Conservation (phyloP, 2,329 filamentous ascomycete genomes). For the Aspergillus brunneoviolaceus region DNA sequence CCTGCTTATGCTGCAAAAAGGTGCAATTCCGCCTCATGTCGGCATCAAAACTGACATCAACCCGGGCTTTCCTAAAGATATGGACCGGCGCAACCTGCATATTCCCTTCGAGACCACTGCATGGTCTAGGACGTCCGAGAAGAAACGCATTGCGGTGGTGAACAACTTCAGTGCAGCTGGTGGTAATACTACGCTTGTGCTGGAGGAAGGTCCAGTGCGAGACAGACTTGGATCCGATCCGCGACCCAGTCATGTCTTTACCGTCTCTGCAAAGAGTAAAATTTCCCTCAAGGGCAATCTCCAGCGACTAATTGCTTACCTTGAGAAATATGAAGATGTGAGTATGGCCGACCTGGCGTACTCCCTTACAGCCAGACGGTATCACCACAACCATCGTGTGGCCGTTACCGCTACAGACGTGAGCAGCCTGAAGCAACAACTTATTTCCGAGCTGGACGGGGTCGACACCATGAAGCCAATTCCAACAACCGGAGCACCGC, state of each 20-base stretch:
- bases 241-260: constrained; percentile 32
- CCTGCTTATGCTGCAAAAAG: too few relatives aligned
- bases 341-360: constrained; percentile 58
- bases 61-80: constrained; percentile 29
- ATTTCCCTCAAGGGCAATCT: constrained; percentile 53
- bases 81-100: constrained; percentile 29
- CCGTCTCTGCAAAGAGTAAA: constrained; percentile 55
- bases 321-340: constrained; percentile 35
- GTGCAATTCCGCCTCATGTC: constrained; percentile 61
- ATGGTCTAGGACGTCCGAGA: constrained; percentile 22
- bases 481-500: constrained; percentile 50
- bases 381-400: constrained; percentile 29
- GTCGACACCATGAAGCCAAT: constrained; percentile 47
- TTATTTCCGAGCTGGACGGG: neutral
- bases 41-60: constrained; percentile 60
- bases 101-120: constrained; percentile 45
- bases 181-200: constrained; percentile 64
- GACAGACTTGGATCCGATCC: constrained; percentile 42
- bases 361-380: constrained; percentile 60
- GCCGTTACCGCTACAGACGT: neutral
- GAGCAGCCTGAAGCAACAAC: constrained; percentile 6
- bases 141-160: constrained; percentile 40
- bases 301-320: constrained; percentile 51
- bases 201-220: constrained; percentile 56
- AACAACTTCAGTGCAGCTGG: constrained; percentile 72